Percentiles rank a stretch among this genome's conserved stretches.
These are phyloP conservation scores for Tagetes erecta DNA, from an alignment of 129 eudicot species.

Conservation along the genomic window DNA sequence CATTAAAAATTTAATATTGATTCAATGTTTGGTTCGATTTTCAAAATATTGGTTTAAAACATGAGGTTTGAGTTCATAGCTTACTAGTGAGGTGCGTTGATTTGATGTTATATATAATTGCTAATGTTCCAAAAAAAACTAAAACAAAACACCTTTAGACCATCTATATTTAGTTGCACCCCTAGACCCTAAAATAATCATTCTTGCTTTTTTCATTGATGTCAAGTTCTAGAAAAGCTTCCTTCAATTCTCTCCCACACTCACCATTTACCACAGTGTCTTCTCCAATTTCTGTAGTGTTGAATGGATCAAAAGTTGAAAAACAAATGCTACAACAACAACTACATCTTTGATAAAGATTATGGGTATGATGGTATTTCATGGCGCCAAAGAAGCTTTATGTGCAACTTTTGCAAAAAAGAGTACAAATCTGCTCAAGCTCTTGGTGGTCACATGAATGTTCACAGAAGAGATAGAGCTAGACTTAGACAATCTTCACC, in stretches of 20 bases:
- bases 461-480: constrained; percentile 75
- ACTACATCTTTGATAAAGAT: constrained; percentile 38
- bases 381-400: constrained; percentile 72
- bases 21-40: no score
- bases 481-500: constrained; percentile 45
- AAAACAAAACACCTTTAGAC: not conserved
- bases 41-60: no score
- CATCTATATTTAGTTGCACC: constrained; percentile 10
- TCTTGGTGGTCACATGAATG: constrained; percentile 85
- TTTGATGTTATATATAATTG: no score
- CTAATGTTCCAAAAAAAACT: no score
- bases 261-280: constrained; percentile 10
- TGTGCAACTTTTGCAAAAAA: constrained; percentile 67
- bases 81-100: no score
- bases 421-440: constrained; percentile 86
- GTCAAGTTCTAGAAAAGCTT: not conserved
- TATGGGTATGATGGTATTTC: constrained; percentile 40
- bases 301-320: constrained; percentile 32
- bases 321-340: constrained; percentile 42
- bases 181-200: constrained; percentile 10
- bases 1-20: no score
- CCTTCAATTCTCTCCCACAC: constrained; percentile 11
- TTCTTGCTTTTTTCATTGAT: constrained; percentile 14
- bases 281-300: not conserved
- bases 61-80: no score